Conservation (phyloP, 192 early-diverging fungal species). For the Entrophospora sp. region DNA sequence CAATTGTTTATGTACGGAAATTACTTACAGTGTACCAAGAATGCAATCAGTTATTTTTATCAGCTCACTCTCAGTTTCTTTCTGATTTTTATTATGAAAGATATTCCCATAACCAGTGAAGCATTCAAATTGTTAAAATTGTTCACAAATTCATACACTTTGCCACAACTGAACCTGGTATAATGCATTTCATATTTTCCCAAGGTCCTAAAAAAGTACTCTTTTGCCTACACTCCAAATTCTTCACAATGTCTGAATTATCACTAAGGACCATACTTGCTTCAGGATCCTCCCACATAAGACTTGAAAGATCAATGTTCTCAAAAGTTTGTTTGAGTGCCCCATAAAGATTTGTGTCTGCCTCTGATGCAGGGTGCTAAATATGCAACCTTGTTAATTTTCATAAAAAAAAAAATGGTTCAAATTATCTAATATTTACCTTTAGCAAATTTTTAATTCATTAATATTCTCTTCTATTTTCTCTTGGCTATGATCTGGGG, state of each 20-base stretch:
- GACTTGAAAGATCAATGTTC: background rate
- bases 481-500: slow-evolving; percentile 1
- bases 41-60: too few relatives aligned
- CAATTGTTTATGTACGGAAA: too few relatives aligned
- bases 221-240: slow-evolving; percentile 4
- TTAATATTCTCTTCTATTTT: slow-evolving; percentile 14
- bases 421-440: background rate
- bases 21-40: too few relatives aligned
- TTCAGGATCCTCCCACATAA: background rate
- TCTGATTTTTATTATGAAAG: too few relatives aligned
- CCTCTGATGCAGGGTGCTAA: slow-evolving; percentile 7
- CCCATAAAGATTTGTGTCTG: slow-evolving; percentile 12
- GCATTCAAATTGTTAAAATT: too few relatives aligned
- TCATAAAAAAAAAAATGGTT: background rate
- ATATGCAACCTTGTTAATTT: slow-evolving; percentile 5
- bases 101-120: too few relatives aligned
- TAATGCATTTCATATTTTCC: slow-evolving; percentile 15
- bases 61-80: too few relatives aligned
- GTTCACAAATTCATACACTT: background rate
- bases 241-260: background rate
- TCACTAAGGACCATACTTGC: slow-evolving; percentile 11
- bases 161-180: background rate
- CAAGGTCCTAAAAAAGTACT: slow-evolving; percentile 6
- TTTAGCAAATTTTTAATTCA: slow-evolving; percentile 4
- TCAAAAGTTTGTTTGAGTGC: slow-evolving; percentile 10